These are phyloP conservation scores for Pholiota microspora DNA, from an alignment of 768 basidiomycete genomes.

Conservation along the genomic window DNA sequence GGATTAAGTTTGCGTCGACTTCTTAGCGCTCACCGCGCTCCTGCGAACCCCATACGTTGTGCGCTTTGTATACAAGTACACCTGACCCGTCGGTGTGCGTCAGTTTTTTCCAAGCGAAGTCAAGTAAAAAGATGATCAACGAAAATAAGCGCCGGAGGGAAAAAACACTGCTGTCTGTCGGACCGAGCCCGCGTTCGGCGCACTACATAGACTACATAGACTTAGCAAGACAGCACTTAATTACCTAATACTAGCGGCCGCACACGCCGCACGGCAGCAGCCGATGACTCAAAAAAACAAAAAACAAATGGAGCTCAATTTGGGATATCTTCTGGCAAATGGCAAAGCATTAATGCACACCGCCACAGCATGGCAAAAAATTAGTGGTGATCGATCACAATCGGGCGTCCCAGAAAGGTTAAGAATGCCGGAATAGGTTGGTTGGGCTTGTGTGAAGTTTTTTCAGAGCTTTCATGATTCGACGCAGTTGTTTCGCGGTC, in stretches of 20 bases:
- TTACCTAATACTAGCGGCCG: not conserved
- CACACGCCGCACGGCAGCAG: not conserved
- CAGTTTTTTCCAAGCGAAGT: not conserved
- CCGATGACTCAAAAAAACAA: not conserved
- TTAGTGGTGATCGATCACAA: constrained; percentile 6
- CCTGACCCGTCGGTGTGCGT: no score
- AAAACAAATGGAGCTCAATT: not conserved
- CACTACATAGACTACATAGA: not conserved
- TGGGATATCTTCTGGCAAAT: constrained; percentile 1
- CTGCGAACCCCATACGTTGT: not conserved
- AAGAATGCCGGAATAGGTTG: not conserved
- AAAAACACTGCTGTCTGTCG: not conserved
- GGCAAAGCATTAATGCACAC: constrained; percentile 3
- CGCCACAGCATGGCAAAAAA: constrained; percentile 8
- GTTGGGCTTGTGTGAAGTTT: not conserved
- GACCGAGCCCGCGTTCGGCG: not conserved
- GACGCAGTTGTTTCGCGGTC: no score
- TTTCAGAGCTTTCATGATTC: not conserved
- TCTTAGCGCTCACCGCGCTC: not conserved
- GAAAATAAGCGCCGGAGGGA: not conserved
- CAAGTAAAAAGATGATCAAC: constrained; percentile 1
- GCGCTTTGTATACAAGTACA: no score
- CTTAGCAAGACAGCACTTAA: not conserved
- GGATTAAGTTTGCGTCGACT: not conserved
- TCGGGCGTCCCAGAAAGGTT: not conserved